Evolutionary conservation across 2,329 filamentous ascomycete species (phyloP).

Genomic region (Cladosporium velox): DNA sequence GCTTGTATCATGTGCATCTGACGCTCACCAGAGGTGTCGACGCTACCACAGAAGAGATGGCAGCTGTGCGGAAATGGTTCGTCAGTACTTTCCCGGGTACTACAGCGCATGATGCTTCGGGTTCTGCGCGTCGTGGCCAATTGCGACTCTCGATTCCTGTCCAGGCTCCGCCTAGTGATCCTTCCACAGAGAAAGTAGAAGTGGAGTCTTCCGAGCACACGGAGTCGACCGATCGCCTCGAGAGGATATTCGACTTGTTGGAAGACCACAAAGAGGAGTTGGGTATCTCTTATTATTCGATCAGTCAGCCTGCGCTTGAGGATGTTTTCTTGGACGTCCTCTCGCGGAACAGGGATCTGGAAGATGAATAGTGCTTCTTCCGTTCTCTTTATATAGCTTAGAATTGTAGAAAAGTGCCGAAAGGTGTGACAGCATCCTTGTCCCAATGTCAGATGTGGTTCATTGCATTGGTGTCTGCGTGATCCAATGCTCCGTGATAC

Average conservation of each 20-base stretch:
- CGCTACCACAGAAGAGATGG: conserved; percentile 67
- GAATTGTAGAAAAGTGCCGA: background rate
- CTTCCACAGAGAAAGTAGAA: background rate
- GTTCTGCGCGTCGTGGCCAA: conserved; percentile 60
- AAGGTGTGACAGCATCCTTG: background rate
- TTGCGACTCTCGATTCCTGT: conserved; percentile 71
- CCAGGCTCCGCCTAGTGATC: background rate
- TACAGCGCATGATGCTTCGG: conserved; percentile 68
- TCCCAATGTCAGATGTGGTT: background rate
- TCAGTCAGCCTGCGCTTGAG: conserved; percentile 80
- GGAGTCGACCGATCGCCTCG: conserved; percentile 32
- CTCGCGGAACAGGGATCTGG: conserved; percentile 70
- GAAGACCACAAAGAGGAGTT: conserved; percentile 69
- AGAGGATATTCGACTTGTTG: conserved; percentile 63
- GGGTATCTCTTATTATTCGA: conserved; percentile 78
- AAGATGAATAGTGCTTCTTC: conserved; percentile 51
- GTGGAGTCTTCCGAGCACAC: conserved; percentile 14
- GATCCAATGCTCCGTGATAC: background rate
- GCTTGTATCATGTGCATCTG: conserved; percentile 72
- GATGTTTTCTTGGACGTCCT: conserved; percentile 87
- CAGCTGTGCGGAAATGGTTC: conserved; percentile 66
- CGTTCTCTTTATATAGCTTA: background rate
- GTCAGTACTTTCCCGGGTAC: conserved; percentile 60
- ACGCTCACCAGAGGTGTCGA: conserved; percentile 72
- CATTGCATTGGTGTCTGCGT: background rate